phyloP scores from a whole-genome alignment of 2,329 filamentous ascomycete species.

The Cladophialophora psammophila region DNA sequence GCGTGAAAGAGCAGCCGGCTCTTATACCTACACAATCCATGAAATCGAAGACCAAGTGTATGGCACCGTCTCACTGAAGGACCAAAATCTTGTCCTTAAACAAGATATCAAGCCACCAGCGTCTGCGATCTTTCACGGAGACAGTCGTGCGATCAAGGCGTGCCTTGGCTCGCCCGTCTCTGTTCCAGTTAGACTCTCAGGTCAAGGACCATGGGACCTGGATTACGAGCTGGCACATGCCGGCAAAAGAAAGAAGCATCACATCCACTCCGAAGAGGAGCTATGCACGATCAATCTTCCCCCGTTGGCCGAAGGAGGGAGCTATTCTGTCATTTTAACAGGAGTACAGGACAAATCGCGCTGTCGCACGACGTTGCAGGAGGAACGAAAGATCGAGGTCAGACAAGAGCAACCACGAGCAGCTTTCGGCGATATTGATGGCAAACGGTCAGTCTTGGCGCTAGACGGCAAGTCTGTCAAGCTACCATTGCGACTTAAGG shows the following conservation, averaged over 20 bases:
- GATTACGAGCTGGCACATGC: conserved; percentile 94
- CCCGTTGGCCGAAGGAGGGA: conserved; percentile 78
- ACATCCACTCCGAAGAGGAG: conserved; percentile 68
- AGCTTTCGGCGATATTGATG: conserved; percentile 84
- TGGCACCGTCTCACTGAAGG: conserved; percentile 67
- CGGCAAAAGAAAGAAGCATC: conserved; percentile 78
- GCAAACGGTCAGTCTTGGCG: conserved; percentile 75
- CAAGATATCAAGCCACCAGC: conserved; percentile 94
- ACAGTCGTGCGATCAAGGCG: conserved; percentile 64
- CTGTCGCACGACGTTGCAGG: conserved; percentile 85
- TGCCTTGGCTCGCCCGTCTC: conserved; percentile 84
- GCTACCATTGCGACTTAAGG: conserved; percentile 83
- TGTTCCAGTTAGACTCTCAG: conserved; percentile 76
- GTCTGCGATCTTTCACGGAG: conserved; percentile 72
- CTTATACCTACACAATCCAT: conserved; percentile 85
- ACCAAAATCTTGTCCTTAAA: conserved; percentile 71
- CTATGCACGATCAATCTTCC: conserved; percentile 77
- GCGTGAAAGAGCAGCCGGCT: conserved; percentile 79
- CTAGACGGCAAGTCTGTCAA: conserved; percentile 77
- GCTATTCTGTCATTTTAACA: conserved; percentile 85
- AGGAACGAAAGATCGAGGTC: conserved; percentile 84
- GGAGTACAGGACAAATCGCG: conserved; percentile 85
- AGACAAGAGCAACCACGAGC: conserved; percentile 86
- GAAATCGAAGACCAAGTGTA: conserved; percentile 86
- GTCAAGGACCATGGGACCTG: conserved; percentile 85